Conservation (phyloP, 2,329 filamentous ascomycete species). For the Grosmannia serpens region DNA sequence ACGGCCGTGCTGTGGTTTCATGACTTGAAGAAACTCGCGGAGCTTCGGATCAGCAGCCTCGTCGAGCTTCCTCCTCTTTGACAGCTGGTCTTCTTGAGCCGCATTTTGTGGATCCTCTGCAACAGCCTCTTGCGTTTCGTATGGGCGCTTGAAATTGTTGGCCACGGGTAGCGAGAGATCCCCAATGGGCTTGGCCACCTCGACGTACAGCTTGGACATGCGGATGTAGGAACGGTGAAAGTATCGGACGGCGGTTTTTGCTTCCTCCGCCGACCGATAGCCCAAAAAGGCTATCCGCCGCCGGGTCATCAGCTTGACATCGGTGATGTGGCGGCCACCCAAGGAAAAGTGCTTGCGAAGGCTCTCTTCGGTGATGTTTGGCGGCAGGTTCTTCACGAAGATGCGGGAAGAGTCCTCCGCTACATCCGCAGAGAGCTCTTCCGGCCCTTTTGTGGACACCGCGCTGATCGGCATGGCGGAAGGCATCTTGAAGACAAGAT, state of each 20-base stretch:
- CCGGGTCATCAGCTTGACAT: slow-evolving; percentile 81
- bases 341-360: slow-evolving; percentile 80
- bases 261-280: slow-evolving; percentile 73
- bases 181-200: slow-evolving; percentile 62
- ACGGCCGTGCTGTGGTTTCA: slow-evolving; percentile 46
- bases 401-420: slow-evolving; percentile 49
- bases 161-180: slow-evolving; percentile 27
- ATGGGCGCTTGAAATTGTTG: slow-evolving; percentile 7
- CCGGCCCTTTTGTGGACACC: background rate
- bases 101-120: background rate
- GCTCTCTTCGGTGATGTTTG: slow-evolving; percentile 71
- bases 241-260: slow-evolving; percentile 76
- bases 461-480: background rate
- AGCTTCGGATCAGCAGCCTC: slow-evolving; percentile 65
- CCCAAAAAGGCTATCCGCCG: slow-evolving; percentile 93
- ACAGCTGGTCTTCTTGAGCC: slow-evolving; percentile 12
- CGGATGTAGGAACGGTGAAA: slow-evolving; percentile 93
- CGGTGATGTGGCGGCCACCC: slow-evolving; percentile 65
- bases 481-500: slow-evolving; percentile 1
- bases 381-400: slow-evolving; percentile 76
- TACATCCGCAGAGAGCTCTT: background rate
- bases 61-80: slow-evolving; percentile 54
- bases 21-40: slow-evolving; percentile 74
- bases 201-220: slow-evolving; percentile 87
- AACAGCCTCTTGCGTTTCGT: slow-evolving; percentile 1